Evolutionary conservation across 768 basidiomycete species (phyloP), one percentile per base, ranked within the genome.

Genomic region (Lactifluus pinguis): DNA sequence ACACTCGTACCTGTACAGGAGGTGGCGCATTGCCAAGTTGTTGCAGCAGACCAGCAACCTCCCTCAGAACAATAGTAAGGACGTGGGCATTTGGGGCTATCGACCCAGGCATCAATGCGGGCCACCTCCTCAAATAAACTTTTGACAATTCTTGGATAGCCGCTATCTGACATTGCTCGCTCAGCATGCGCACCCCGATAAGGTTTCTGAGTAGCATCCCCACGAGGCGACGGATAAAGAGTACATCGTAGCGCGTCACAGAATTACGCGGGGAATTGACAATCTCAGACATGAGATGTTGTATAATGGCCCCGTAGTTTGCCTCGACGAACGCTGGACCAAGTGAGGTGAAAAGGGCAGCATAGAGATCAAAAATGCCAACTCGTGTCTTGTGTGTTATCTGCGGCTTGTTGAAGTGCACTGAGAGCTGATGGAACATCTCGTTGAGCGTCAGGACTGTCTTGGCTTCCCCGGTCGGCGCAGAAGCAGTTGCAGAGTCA

Each of bases 21-120:
- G 88, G 84, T 4, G 94, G 93, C 0, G 94, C 89, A 71, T 93
- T 97, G 0, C 95, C 95, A 30, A 98, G 80, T 66, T 93, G 91
- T 60, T 88, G 87, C 15, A 98, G 72, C 17, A 98, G 73, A 0
- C 89, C 90, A 0, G 92, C 86, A 21, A 92, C 85, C 71, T 98
- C 95, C 55, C 85, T 79, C 21, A 98, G 75, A 6, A 83, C 85
- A 34, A 95, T 79, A 2, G 84, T 80, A 6, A 98, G 76, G 1
- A 89, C 82, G 1, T 82, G 70, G 6, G 88, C 80, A 39, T 74
- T 76, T 0, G 93, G 90, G 0, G 86, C 81, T 19, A 76, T 75
- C 65, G 91, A 86, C 7, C 91, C 92, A 10, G 92, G 92, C 81
- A 98, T 85, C 73, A 95, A 82, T 0, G 92, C 87, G 1, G 94